A percentile compares a stretch with the other conserved stretches of the same genome.
Conservation (phyloP, 345 rosid species). For the Sisymbrium irio region DNA sequence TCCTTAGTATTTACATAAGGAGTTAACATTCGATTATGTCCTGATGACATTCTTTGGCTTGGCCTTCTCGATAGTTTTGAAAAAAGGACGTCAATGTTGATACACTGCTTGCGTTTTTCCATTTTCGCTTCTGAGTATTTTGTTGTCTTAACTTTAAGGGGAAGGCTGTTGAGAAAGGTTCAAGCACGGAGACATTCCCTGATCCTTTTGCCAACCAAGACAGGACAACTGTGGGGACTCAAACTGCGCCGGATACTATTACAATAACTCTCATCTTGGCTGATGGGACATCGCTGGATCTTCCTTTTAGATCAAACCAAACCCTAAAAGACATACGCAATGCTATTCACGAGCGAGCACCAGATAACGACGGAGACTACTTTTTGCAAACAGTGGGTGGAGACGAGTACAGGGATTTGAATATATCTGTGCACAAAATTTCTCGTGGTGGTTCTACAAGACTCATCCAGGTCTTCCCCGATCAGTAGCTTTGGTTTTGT, state of each 20-base stretch:
- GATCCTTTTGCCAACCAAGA: neutral
- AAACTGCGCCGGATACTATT: neutral
- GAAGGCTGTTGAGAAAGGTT: neutral
- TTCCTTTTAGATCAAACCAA: neutral
- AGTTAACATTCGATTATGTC: neutral
- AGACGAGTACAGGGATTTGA: neutral
- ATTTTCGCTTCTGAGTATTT: neutral
- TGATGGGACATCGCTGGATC: neutral
- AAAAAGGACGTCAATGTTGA: neutral
- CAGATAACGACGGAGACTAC: neutral
- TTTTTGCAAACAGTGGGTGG: neutral
- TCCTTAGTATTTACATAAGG: neutral
- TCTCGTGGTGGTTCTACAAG: neutral
- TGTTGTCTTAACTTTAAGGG: neutral
- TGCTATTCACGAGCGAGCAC: neutral
- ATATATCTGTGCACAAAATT: neutral
- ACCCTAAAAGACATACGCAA: slow-evolving; percentile 23
- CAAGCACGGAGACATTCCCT: neutral
- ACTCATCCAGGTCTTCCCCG: neutral
- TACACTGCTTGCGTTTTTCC: neutral
- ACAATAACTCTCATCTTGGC: neutral
- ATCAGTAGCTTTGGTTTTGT: neutral
- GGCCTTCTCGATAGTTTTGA: neutral
- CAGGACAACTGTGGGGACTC: neutral
- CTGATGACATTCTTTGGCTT: neutral